Percentiles rank a stretch among this genome's conserved stretches.
Conservation (phyloP, 495 filamentous ascomycete species). For the Aspergillus baeticus region DNA sequence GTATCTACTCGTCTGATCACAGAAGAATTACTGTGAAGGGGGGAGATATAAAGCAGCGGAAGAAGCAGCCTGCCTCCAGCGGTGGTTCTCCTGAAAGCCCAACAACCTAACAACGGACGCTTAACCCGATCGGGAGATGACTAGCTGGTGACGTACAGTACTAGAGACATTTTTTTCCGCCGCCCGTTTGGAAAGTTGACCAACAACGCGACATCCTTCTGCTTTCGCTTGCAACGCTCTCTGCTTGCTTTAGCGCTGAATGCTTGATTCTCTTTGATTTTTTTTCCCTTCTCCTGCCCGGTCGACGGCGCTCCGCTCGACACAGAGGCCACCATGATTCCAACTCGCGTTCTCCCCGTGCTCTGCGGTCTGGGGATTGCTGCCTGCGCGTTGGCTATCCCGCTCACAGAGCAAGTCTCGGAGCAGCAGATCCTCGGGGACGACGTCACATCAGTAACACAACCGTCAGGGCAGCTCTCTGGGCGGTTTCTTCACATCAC, state of each 20-base stretch:
- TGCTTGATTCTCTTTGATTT: background rate
- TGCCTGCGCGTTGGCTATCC: conserved; percentile 17
- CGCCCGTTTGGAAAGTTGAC: background rate
- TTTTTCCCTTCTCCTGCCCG: conserved; percentile 5
- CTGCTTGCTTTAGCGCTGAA: too few relatives aligned
- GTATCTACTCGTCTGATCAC: conserved; percentile 9
- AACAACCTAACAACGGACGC: too few relatives aligned
- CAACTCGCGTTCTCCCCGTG: conserved; percentile 7
- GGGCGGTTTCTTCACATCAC: conserved; percentile 95
- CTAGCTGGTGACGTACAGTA: background rate
- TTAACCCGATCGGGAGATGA: conserved; percentile 7
- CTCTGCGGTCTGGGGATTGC: conserved; percentile 11
- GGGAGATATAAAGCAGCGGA: background rate
- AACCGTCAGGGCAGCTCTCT: conserved; percentile 20
- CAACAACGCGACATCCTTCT: background rate
- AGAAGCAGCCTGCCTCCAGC: background rate
- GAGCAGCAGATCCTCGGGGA: conserved; percentile 19
- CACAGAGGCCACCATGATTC: conserved; percentile 20
- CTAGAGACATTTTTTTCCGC: background rate
- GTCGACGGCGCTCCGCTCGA: conserved; percentile 9
- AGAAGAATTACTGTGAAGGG: background rate
- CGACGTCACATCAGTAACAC: background rate
- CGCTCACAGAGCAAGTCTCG: conserved; percentile 13
- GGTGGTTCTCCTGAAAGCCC: conserved; percentile 1
- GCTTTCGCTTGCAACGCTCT: background rate